Conservation (phyloP, 148 eudicot species). For the Euryodendron excelsum region DNA sequence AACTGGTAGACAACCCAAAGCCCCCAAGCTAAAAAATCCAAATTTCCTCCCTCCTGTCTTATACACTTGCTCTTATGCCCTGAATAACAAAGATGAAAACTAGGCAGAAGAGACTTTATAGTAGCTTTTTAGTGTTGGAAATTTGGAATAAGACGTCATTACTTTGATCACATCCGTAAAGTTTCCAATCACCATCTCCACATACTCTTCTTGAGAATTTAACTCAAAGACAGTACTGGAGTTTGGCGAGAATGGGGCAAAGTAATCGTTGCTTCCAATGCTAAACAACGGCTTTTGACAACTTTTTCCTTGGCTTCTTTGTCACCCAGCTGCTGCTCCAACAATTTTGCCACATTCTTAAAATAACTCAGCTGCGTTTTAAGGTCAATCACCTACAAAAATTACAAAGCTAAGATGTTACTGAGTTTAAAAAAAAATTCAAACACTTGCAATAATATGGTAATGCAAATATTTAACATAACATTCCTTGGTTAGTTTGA, state of each 20-base stretch:
- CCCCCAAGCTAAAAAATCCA: slow-evolving; percentile 32
- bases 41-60: slow-evolving; percentile 46
- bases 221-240: slow-evolving; percentile 4
- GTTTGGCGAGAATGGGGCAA: slow-evolving; percentile 14
- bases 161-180: slow-evolving; percentile 30
- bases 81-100: neutral
- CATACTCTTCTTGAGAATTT: slow-evolving; percentile 13
- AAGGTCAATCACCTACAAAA: slow-evolving; percentile 16
- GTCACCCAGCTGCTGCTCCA: too few relatives aligned
- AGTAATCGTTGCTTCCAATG: slow-evolving; percentile 38
- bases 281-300: too few relatives aligned
- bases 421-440: neutral
- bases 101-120: neutral
- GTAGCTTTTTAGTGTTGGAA: neutral
- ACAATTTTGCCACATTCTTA: slow-evolving; percentile 15
- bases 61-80: slow-evolving; percentile 33
- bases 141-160: neutral
- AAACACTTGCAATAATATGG: neutral
- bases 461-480: slow-evolving; percentile 1
- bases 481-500: slow-evolving; percentile 39
- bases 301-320: too few relatives aligned
- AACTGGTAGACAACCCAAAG: slow-evolving; percentile 36
- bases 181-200: slow-evolving; percentile 35
- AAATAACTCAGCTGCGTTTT: slow-evolving; percentile 35
- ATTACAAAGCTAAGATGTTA: neutral